Evolutionary conservation across 257 asterid species (phyloP), one percentile per base, ranked within the genome.

Genomic region (Nicotiana tabacum): DNA sequence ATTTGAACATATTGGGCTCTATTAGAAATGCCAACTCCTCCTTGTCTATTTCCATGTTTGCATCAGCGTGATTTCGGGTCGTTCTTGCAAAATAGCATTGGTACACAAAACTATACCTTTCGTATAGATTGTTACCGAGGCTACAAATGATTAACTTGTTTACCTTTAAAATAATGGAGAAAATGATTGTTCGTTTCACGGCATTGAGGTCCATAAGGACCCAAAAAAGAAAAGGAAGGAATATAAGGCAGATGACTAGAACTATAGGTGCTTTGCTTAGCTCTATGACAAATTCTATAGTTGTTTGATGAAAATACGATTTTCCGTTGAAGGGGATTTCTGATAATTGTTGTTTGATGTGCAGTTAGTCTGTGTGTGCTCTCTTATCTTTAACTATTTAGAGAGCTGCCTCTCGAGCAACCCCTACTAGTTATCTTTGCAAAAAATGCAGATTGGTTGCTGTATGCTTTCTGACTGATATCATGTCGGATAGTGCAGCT

Each of bases 201-300:
- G 62, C 43, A 74, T 74, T 13, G 39, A 74, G 62, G 80, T 74
- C 80, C 48, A 48, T 74, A 24, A 46, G 24, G 61, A 72, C 80
- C 58, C 39, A 2, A 48, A 27, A 27, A 74, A 74, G 33, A 17
- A 74, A 72, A 24, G 4, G 58, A 21, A 21, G 35, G 51, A 12
- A 21, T 46, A 48, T 74, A 3, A 74, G 64, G 16, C 62, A 51
- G 62, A 74, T 46, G 43, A 74, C 64, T 48, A 48, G 80, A 27
- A 48, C 61, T 48, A 21, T 48, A 35, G 27, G 11, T 27, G 51
- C 13, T 32, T 51, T 74, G 53, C 29, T 48, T 48, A 48, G 43
- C 43, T 74, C 62, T 48, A 74, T 72, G 80, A 1, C 27, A 13
- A 48, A 15, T 46, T 46, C 13, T 21, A 21, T 21, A 21, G 24